Evolutionary conservation across 371 early-diverging fungal species (phyloP), one percentile per base, ranked within the genome.

Genomic region (Mortierella sp.): DNA sequence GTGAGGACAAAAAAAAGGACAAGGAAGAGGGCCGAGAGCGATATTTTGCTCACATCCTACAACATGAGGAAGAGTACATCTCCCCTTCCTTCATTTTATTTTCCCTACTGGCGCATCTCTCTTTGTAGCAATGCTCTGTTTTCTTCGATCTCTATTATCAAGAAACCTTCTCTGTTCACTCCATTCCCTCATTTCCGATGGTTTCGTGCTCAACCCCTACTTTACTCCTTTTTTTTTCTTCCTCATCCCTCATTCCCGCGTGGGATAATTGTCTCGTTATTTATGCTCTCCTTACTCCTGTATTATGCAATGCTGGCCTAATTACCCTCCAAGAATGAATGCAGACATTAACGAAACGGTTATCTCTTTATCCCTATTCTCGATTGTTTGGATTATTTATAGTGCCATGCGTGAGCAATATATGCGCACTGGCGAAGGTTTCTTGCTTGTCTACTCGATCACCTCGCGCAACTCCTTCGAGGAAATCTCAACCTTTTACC

Each of bases 401-500:
- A 83, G 83, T 77, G 83, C 83, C n/a, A 84, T 84, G 84, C 77
- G 84, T 51, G 84, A 84, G 76, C 84, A 84, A 74, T 84, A 84
- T 51, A 84, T 84, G 93, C 93, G 97, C 70, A 91, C 93, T 41
- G 98, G 98, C 8, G 95, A 98, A 85, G 97, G 98, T 10, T 97
- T 97, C 84, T 88, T 97, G 58, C 84, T 95, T 7, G 94, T 95
- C 1, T 97, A 97, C 83, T 90, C 94, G 78, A 95, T 97, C 87
- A 95, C 94, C 38, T 93, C 94, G 24, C 91, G 93, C 38, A 88
- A 91, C 72, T 94, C 96, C 63, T 96, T 97, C 77, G 94, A 95
- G 70, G 97, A 98, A 88, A 95, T 96, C 75, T 87, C 91, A 58
- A 90, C 92, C 0, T 95, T 96, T 78, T 91, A 94, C 80, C 91